These are phyloP conservation scores for Mucor velutinosus DNA, from an alignment of 371 early-diverging fungal genomes.

Conservation along the genomic window DNA sequence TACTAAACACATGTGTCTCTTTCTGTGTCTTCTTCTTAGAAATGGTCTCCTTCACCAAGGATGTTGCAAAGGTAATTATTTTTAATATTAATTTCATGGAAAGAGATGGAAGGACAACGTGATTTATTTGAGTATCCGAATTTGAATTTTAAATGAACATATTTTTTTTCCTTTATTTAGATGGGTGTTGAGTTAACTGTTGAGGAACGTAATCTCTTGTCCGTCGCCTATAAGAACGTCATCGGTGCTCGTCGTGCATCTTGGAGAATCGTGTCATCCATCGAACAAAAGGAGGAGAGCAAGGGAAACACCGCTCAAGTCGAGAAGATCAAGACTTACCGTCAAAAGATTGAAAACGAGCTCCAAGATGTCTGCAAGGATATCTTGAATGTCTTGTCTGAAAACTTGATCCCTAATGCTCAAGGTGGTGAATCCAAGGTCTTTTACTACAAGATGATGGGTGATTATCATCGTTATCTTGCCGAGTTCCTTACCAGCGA, in stretches of 20 bases:
- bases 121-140: neutral
- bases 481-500: constrained; percentile 96
- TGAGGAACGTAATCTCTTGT: constrained; percentile 98
- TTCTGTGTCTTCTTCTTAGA: constrained; percentile 55
- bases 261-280: constrained; percentile 99
- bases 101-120: constrained; percentile 2
- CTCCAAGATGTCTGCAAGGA: constrained; percentile 95
- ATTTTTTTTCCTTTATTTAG: constrained; percentile 17
- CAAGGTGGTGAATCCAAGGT: constrained; percentile 95
- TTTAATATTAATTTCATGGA: neutral
- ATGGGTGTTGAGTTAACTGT: constrained; percentile 82
- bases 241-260: constrained; percentile 99
- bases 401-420: constrained; percentile 86
- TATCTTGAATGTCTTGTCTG: constrained; percentile 90
- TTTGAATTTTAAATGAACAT: constrained; percentile 1
- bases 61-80: constrained; percentile 58
- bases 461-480: constrained; percentile 96
- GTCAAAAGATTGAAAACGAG: constrained; percentile 92
- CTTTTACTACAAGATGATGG: constrained; percentile 98
- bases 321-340: constrained; percentile 88
- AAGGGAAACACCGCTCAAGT: constrained; percentile 89
- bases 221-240: constrained; percentile 99
- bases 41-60: constrained; percentile 96
- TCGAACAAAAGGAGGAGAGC: constrained; percentile 96
- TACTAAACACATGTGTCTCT: neutral